Evolutionary conservation across 1,139 yeast genomes (phyloP).

Genomic region (Magnusiomyces clavatus): DNA sequence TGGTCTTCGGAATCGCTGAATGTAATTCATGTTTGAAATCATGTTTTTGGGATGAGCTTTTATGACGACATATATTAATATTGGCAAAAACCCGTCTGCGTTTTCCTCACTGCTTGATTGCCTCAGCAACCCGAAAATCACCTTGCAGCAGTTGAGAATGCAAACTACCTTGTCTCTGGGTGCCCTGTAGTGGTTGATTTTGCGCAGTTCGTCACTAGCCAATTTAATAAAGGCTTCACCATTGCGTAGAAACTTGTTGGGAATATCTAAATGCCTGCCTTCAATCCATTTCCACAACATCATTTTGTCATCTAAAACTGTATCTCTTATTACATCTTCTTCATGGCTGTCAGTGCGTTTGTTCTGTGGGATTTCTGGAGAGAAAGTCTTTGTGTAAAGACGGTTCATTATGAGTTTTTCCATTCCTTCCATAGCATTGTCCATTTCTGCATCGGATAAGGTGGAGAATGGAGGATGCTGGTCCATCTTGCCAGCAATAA

Average conservation of each 20-base stretch:
- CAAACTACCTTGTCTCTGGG: slow-evolving; percentile 95
- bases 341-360: slow-evolving; percentile 44
- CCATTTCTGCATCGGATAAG: slow-evolving; percentile 52
- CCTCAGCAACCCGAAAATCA: slow-evolving; percentile 77
- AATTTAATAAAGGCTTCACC: slow-evolving; percentile 57
- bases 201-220: slow-evolving; percentile 61
- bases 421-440: slow-evolving; percentile 80
- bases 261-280: slow-evolving; percentile 75
- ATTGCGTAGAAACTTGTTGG: slow-evolving; percentile 38
- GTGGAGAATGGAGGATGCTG: slow-evolving; percentile 67
- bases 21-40: slow-evolving; percentile 72
- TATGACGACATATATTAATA: slow-evolving; percentile 70
- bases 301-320: slow-evolving; percentile 46
- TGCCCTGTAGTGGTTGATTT: slow-evolving; percentile 76
- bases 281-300: slow-evolving; percentile 67
- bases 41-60: slow-evolving; percentile 57
- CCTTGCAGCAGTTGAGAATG: slow-evolving; percentile 83
- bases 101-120: slow-evolving; percentile 63
- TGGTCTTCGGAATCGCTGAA: slow-evolving; percentile 71
- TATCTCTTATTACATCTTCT: slow-evolving; percentile 59
- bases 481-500: slow-evolving; percentile 59
- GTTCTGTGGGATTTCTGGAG: slow-evolving; percentile 57
- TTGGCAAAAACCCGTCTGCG: slow-evolving; percentile 89
- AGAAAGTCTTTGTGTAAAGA: slow-evolving; percentile 66
- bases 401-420: slow-evolving; percentile 91